A percentile compares a stretch with the other conserved stretches of the same genome.
These are phyloP conservation scores for Tillandsia fasciculata DNA, from an alignment of 176 grass and related monocot genomes.

Conservation along the genomic window DNA sequence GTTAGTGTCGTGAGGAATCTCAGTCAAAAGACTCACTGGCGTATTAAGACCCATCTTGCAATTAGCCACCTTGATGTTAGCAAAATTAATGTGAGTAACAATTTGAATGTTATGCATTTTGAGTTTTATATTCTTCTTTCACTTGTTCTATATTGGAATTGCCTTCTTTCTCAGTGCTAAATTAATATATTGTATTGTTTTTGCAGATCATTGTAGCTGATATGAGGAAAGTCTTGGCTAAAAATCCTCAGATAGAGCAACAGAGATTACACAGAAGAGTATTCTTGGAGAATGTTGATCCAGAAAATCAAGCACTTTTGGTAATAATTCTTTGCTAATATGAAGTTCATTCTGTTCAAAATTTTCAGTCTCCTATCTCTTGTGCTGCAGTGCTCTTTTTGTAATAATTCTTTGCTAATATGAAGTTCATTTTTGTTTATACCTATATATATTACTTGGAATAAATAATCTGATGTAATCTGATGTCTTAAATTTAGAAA, in stretches of 20 bases:
- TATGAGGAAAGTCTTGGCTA: constrained; percentile 95
- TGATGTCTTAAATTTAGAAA: too few relatives aligned
- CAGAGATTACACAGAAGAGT: constrained; percentile 90
- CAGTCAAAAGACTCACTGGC: constrained; percentile 81
- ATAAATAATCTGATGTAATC: too few relatives aligned
- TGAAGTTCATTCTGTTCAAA: background rate
- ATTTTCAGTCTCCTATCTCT: background rate
- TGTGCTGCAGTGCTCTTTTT: constrained; percentile 39
- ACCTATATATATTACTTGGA: too few relatives aligned
- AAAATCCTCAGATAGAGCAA: constrained; percentile 88
- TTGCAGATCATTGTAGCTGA: constrained; percentile 81
- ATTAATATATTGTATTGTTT: constrained; percentile 16
- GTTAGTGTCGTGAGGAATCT: constrained; percentile 92
- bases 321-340: constrained; percentile 38
- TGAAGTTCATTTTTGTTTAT: background rate
- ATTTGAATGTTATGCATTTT: constrained; percentile 3
- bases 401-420: constrained; percentile 38
- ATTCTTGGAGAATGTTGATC: constrained; percentile 92
- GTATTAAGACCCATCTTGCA: constrained; percentile 94
- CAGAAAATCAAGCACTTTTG: constrained; percentile 88
- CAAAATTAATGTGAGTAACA: constrained; percentile 82
- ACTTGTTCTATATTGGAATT: constrained; percentile 10
- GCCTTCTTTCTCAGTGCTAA: constrained; percentile 2
- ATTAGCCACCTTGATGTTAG: constrained; percentile 92
- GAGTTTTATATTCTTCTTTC: constrained; percentile 11